Percentiles rank a stretch among this genome's conserved stretches.
Conservation (phyloP, 1,284 basidiomycete species). For the Fereydounia khargensis region DNA sequence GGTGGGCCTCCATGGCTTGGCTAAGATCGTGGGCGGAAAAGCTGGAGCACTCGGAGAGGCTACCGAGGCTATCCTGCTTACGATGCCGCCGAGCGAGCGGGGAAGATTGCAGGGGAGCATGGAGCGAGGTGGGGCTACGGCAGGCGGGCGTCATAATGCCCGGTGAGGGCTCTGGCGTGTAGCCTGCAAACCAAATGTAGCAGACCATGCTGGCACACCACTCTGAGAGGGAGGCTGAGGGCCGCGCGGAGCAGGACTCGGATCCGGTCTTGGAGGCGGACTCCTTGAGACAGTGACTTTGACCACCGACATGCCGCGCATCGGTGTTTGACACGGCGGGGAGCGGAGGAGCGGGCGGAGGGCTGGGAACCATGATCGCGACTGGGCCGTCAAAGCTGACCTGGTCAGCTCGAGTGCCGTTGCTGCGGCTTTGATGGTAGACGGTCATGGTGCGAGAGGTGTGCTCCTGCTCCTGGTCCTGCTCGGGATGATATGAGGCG, state of each 20-base stretch:
- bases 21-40: conserved; percentile 26
- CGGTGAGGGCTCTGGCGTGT: conserved; percentile 12
- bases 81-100: conserved; percentile 20
- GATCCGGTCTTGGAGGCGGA: too few relatives aligned
- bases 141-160: conserved; percentile 2
- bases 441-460: too few relatives aligned
- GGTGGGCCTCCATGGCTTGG: conserved; percentile 28
- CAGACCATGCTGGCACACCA: conserved; percentile 50
- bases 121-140: conserved; percentile 1
- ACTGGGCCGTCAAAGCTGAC: neutral
- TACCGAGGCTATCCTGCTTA: conserved; percentile 33
- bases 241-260: too few relatives aligned
- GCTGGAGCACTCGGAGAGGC: conserved; percentile 27
- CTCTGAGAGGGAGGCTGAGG: conserved; percentile 38
- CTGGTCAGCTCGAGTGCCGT: too few relatives aligned
- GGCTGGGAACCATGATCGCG: neutral
- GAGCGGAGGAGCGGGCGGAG: neutral
- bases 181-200: conserved; percentile 52
- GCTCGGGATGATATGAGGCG: too few relatives aligned
- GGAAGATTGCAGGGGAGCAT: conserved; percentile 12
- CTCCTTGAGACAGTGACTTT: too few relatives aligned
- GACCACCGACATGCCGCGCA: too few relatives aligned
- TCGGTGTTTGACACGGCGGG: neutral
- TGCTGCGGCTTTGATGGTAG: too few relatives aligned
- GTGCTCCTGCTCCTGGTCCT: too few relatives aligned